phyloP scores from a whole-genome alignment of 192 early-diverging fungal species.

The Coemansia sp. region DNA sequence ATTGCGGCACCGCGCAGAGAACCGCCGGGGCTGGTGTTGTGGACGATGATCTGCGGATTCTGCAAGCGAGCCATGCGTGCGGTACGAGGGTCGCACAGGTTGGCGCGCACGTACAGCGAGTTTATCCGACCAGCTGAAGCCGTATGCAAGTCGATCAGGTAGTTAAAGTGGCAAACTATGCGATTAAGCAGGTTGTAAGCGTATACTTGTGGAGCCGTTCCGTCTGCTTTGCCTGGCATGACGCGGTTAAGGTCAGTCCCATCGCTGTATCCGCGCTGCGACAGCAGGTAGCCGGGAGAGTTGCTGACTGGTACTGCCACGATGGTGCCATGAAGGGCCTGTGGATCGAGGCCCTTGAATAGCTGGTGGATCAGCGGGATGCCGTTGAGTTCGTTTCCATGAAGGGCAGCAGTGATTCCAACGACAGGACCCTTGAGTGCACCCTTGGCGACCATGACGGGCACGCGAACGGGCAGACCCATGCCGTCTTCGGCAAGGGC shows the following conservation, averaged over 20 bases:
- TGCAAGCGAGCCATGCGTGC: constrained; percentile 77
- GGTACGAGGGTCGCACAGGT: constrained; percentile 73
- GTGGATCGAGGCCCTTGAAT: constrained; percentile 71
- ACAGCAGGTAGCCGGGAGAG: constrained; percentile 76
- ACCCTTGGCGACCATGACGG: constrained; percentile 76
- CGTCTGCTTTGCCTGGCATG: constrained; percentile 76
- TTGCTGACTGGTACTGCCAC: constrained; percentile 89
- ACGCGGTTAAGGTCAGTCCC: constrained; percentile 84
- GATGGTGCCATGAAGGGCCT: constrained; percentile 73
- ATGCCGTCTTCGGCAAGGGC: constrained; percentile 61
- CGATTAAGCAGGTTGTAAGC: constrained; percentile 77
- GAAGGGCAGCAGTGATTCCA: constrained; percentile 77
- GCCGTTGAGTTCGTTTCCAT: constrained; percentile 92
- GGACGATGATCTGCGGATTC: constrained; percentile 81
- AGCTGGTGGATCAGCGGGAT: constrained; percentile 87
- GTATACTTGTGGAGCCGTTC: constrained; percentile 78
- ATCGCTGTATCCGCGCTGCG: constrained; percentile 77
- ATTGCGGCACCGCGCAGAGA: constrained; percentile 78
- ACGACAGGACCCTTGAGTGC: constrained; percentile 56
- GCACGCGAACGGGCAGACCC: constrained; percentile 60
- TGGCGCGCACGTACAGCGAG: constrained; percentile 81
- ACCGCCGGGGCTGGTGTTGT: constrained; percentile 66
- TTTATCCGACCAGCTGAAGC: constrained; percentile 82
- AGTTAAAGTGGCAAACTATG: constrained; percentile 76
- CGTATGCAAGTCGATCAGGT: constrained; percentile 85